Evolutionary conservation across 2,329 filamentous ascomycete species (phyloP).

Genomic region (Dendryphion nanum): DNA sequence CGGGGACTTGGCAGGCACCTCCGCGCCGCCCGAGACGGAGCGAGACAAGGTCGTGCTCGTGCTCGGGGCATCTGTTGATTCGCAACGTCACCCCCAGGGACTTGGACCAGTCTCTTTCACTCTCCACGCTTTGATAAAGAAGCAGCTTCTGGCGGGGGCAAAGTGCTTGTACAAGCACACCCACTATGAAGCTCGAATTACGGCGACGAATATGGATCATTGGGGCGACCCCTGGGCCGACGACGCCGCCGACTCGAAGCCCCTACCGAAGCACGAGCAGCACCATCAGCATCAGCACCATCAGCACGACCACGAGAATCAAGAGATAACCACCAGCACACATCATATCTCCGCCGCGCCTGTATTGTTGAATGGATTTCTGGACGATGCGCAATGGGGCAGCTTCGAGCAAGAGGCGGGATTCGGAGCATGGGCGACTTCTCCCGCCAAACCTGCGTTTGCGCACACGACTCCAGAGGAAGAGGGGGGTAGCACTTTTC

Average conservation of each 20-base stretch:
- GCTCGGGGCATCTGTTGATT: too few relatives aligned
- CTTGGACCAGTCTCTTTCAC: too few relatives aligned
- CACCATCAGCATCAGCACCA: too few relatives aligned
- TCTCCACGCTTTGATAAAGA: too few relatives aligned
- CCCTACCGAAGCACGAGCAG: conserved; percentile 22
- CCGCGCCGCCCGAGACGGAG: not conserved
- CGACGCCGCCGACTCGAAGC: conserved; percentile 17
- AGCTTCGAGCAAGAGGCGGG: conserved; percentile 23
- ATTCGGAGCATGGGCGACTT: conserved; percentile 27
- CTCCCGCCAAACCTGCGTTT: conserved; percentile 1
- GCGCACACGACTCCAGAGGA: too few relatives aligned
- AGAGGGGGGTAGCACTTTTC: too few relatives aligned
- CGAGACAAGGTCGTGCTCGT: not conserved
- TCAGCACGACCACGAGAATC: too few relatives aligned
- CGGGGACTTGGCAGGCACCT: too few relatives aligned
- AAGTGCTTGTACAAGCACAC: conserved; percentile 15
- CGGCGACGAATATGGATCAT: conserved; percentile 38
- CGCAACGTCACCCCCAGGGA: too few relatives aligned
- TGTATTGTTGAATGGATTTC: conserved; percentile 27
- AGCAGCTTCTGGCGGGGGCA: too few relatives aligned
- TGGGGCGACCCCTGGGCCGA: conserved; percentile 44
- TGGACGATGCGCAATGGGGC: conserved; percentile 39
- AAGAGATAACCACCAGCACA: conserved; percentile 15
- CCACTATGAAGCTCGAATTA: conserved; percentile 37
- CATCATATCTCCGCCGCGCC: conserved; percentile 12